phyloP scores from a whole-genome alignment of 2,329 filamentous ascomycete genomes.

The Bipolaris oryzae region DNA sequence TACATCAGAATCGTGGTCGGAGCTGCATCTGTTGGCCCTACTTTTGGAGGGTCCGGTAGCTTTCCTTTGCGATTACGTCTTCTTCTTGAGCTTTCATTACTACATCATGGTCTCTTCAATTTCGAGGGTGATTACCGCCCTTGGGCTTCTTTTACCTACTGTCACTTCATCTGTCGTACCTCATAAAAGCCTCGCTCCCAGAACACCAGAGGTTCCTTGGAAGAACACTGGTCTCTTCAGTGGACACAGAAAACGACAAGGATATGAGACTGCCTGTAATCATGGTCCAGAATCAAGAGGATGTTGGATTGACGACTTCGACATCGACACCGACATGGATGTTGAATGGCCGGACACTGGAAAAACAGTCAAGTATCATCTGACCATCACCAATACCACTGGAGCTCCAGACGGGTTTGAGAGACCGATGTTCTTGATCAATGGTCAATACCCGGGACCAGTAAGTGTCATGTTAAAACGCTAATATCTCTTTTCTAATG shows the following conservation, averaged over 20 bases:
- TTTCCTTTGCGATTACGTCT: constrained; percentile 12
- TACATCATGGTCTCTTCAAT: constrained; percentile 18
- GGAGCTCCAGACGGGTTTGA: constrained; percentile 55
- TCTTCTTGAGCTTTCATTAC: constrained; percentile 11
- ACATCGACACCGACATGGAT: constrained; percentile 54
- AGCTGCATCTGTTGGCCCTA: constrained; percentile 7
- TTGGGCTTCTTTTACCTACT: constrained; percentile 23
- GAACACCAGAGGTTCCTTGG: constrained; percentile 30
- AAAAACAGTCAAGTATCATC: constrained; percentile 50
- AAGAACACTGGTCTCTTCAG: constrained; percentile 23
- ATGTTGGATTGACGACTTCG: constrained; percentile 42
- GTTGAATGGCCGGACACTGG: constrained; percentile 52
- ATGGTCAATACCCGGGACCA: constrained; percentile 56
- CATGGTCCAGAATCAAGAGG: constrained; percentile 32
- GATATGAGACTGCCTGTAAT: constrained; percentile 23
- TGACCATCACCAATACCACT: constrained; percentile 53
- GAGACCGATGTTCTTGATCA: constrained; percentile 51
- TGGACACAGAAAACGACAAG: constrained; percentile 14
- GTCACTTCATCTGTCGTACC: constrained; percentile 28
- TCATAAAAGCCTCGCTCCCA: constrained; percentile 14
- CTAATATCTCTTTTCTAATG: constrained; percentile 15
- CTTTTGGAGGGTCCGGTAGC: neutral
- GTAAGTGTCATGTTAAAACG: constrained; percentile 38
- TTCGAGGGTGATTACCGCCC: constrained; percentile 9
- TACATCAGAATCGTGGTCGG: constrained; percentile 7